A percentile compares a stretch with the other conserved stretches of the same genome.
Conservation (phyloP, 2,329 filamentous ascomycete species). For the Fusarium stilboides region DNA sequence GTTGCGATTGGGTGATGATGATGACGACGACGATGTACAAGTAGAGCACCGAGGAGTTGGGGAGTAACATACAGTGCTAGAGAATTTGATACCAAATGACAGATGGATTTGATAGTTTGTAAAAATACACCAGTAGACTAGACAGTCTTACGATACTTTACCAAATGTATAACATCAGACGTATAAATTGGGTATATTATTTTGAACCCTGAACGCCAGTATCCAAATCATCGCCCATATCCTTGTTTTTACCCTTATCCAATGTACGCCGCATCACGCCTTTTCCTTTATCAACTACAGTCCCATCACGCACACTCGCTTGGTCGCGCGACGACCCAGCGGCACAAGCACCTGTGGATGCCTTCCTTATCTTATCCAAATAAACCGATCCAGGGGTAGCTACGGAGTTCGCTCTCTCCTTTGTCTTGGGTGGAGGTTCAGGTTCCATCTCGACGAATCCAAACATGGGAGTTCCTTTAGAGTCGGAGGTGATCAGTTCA, state of each 20-base stretch:
- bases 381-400: background rate
- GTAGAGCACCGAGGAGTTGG: conserved; percentile 16
- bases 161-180: background rate
- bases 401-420: background rate
- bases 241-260: conserved; percentile 28
- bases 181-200: conserved; percentile 17
- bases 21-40: conserved; percentile 2
- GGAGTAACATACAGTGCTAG: background rate
- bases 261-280: conserved; percentile 14
- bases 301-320: conserved; percentile 2
- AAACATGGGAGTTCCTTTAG: conserved; percentile 27
- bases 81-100: conserved; percentile 31
- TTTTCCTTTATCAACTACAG: conserved; percentile 9
- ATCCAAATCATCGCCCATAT: conserved; percentile 10
- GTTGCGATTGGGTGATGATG: background rate
- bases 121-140: background rate
- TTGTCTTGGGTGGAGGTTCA: conserved; percentile 19
- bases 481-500: conserved; percentile 16
- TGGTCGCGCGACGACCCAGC: conserved; percentile 14
- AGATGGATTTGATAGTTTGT: background rate
- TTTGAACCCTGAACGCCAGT: conserved; percentile 5
- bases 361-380: conserved; percentile 22
- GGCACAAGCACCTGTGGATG: conserved; percentile 13
- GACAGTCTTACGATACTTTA: background rate
- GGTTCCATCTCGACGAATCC: conserved; percentile 37